phyloP scores from a whole-genome alignment of 139 green algal genomes.

The Chlorella sp. region DNA sequence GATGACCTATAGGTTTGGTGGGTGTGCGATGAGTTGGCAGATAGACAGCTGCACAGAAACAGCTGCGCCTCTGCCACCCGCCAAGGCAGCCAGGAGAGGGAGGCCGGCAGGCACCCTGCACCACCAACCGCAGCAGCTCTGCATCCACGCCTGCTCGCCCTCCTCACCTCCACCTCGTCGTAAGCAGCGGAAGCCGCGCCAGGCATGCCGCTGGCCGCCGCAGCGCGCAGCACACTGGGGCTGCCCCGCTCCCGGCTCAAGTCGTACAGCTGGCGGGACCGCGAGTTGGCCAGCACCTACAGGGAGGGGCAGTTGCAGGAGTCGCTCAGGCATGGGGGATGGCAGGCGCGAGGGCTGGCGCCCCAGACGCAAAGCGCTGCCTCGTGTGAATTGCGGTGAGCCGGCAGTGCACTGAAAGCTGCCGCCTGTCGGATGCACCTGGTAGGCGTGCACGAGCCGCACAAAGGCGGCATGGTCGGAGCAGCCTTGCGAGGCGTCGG shows the following conservation, averaged over 20 bases:
- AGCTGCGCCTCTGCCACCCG: too few species aligned
- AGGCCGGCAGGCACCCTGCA: too few species aligned
- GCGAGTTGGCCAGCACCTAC: conserved; percentile 41
- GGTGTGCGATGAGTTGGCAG: too few species aligned
- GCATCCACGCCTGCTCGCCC: neutral
- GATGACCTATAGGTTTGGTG: too few species aligned
- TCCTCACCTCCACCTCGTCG: conserved; percentile 9
- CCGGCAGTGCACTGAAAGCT: neutral
- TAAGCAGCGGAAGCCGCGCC: neutral
- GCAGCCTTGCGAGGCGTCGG: conserved; percentile 21
- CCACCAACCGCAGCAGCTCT: too few species aligned
- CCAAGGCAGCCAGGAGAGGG: too few species aligned
- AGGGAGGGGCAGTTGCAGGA: too few species aligned
- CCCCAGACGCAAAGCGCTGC: neutral
- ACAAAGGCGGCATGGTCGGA: conserved; percentile 19
- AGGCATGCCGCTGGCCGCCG: conserved; percentile 15
- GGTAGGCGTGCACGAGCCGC: conserved; percentile 38
- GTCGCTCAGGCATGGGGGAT: neutral
- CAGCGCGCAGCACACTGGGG: neutral
- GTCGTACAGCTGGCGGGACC: conserved; percentile 45
- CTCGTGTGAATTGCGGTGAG: neutral
- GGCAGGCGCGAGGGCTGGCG: neutral
- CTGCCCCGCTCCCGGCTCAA: conserved; percentile 19
- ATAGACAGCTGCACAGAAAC: too few species aligned
- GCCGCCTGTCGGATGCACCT: conserved; percentile 1